Conservation (phyloP, 345 rosid genomes). For the Syzygium oleosum region DNA sequence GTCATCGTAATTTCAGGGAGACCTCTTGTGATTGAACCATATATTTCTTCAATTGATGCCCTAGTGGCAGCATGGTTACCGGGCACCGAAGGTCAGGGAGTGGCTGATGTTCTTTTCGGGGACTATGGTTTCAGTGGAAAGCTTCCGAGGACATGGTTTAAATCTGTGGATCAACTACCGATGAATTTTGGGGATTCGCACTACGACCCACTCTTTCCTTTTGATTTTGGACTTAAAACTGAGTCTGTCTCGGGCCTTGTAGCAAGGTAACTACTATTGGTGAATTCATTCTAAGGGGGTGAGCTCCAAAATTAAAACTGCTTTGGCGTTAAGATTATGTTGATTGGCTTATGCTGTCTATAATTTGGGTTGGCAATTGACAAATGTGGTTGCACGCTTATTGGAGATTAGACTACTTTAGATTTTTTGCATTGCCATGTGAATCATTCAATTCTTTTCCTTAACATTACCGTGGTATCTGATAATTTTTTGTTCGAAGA, state of each 20-base stretch:
- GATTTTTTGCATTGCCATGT: not conserved
- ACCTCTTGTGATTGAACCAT: slow-evolving; percentile 77
- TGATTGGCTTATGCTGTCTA: not conserved
- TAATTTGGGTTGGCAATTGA: not conserved
- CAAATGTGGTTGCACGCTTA: not conserved
- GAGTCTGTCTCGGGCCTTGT: slow-evolving; percentile 49
- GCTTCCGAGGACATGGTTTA: slow-evolving; percentile 91
- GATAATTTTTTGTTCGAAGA: not conserved
- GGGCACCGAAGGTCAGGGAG: slow-evolving; percentile 91
- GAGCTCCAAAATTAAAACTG: not conserved
- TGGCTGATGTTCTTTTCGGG: slow-evolving; percentile 78
- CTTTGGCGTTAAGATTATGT: not conserved
- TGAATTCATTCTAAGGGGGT: not conserved
- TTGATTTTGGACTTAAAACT: slow-evolving; percentile 74
- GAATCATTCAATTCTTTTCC: not conserved
- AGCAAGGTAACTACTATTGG: slow-evolving; percentile 31
- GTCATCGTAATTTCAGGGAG: slow-evolving; percentile 77
- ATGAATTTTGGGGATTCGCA: slow-evolving; percentile 74
- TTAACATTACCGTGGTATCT: not conserved
- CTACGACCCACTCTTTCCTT: slow-evolving; percentile 82
- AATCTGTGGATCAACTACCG: slow-evolving; percentile 76
- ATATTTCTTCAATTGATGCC: slow-evolving; percentile 52
- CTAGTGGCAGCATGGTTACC: slow-evolving; percentile 94
- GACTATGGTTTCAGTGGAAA: slow-evolving; percentile 82
- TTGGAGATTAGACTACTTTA: not conserved